phyloP scores from a whole-genome alignment of 2,329 filamentous ascomycete genomes.

The Fusarium lateritium region DNA sequence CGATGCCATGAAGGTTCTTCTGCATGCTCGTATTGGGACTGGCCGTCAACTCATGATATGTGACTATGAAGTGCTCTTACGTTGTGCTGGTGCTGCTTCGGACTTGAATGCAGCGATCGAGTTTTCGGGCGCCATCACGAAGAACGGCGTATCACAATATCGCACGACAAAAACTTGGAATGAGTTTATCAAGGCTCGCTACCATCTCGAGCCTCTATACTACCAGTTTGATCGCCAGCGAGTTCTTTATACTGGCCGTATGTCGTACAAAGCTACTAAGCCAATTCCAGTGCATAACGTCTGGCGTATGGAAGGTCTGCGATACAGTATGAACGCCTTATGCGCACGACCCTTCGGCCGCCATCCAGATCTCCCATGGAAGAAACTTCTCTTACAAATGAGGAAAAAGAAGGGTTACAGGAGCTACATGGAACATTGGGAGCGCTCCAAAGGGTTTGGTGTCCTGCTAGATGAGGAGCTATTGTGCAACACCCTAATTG shows the following conservation, averaged over 20 bases:
- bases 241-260: constrained; percentile 58
- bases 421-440: constrained; percentile 51
- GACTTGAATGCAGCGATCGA: constrained; percentile 54
- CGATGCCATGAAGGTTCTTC: constrained; percentile 53
- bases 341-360: constrained; percentile 52
- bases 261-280: constrained; percentile 51
- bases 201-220: constrained; percentile 62
- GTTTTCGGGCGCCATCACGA: constrained; percentile 53
- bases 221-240: constrained; percentile 61
- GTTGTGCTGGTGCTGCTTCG: constrained; percentile 63
- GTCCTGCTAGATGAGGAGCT: constrained; percentile 57
- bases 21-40: constrained; percentile 51
- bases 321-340: constrained; percentile 50
- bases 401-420: constrained; percentile 46
- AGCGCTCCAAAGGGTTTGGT: constrained; percentile 44
- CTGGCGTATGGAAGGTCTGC: constrained; percentile 50
- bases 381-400: constrained; percentile 49
- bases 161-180: constrained; percentile 56
- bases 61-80: constrained; percentile 63
- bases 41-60: constrained; percentile 51
- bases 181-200: constrained; percentile 65
- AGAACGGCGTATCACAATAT: constrained; percentile 46
- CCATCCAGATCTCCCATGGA: constrained; percentile 33
- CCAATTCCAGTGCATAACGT: constrained; percentile 31
- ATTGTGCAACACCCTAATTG: constrained; percentile 60